Evolutionary conservation across 2,329 filamentous ascomycete species (phyloP).

Genomic region (Thielaviopsis punctulata): DNA sequence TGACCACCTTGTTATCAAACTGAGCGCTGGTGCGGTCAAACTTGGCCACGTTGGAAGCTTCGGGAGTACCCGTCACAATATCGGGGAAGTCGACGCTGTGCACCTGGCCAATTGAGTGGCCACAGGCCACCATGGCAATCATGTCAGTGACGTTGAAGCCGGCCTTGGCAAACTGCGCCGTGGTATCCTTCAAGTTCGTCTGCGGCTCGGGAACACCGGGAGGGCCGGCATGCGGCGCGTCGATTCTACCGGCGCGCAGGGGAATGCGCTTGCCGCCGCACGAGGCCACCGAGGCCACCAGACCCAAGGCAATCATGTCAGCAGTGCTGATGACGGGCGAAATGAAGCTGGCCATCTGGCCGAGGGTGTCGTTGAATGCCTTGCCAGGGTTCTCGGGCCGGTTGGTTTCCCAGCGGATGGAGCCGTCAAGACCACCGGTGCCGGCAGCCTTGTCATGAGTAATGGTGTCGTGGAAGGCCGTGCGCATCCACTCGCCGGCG

Average conservation of each 20-base stretch:
- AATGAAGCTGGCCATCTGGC: conserved; percentile 15
- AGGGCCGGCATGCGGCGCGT: conserved; percentile 18
- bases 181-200: conserved; percentile 16
- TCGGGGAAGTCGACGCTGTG: conserved; percentile 22
- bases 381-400: conserved; percentile 18
- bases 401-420: conserved; percentile 18
- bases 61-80: conserved; percentile 20
- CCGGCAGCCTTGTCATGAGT: conserved; percentile 17
- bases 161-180: conserved; percentile 17
- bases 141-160: conserved; percentile 21
- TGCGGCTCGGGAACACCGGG: conserved; percentile 19
- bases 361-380: conserved; percentile 19
- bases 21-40: conserved; percentile 22
- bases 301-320: conserved; percentile 20
- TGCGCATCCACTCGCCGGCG: conserved; percentile 19
- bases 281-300: conserved; percentile 15
- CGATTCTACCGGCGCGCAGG: conserved; percentile 18
- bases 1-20: conserved; percentile 28
- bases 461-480: conserved; percentile 19
- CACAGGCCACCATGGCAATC: conserved; percentile 22
- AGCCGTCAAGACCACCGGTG: conserved; percentile 18
- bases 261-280: conserved; percentile 15
- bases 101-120: conserved; percentile 24
- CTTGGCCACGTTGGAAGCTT: conserved; percentile 19
- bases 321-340: conserved; percentile 15